Evolutionary conservation across 345 rosid genomes (phyloP).

Genomic region (Rhodomyrtus tomentosa): DNA sequence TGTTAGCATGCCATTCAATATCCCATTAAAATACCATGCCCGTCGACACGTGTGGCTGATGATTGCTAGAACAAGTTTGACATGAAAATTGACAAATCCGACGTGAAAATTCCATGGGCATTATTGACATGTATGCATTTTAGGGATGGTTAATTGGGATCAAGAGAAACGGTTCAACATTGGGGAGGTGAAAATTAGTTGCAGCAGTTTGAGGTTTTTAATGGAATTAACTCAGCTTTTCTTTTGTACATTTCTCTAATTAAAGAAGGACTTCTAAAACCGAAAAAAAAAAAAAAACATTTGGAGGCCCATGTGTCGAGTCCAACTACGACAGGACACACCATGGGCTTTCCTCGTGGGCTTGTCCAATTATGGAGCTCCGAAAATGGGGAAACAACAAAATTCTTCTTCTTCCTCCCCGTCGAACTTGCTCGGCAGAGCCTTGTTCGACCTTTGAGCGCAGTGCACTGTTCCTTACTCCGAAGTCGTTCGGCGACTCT

Average conservation of each 20-base stretch:
- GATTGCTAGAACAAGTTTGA: neutral
- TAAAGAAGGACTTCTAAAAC: neutral
- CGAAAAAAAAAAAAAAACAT: neutral
- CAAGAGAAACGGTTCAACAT: neutral
- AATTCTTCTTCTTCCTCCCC: neutral
- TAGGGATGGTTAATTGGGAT: neutral
- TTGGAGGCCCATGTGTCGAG: neutral
- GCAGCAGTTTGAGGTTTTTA: neutral
- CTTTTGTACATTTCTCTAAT: neutral
- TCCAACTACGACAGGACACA: neutral
- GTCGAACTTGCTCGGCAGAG: neutral
- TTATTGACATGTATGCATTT: accelerated
- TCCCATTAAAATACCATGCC: neutral
- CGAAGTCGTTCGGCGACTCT: neutral
- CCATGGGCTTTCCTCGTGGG: neutral
- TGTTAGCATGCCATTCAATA: neutral
- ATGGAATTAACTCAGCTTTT: neutral
- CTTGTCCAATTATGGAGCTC: neutral
- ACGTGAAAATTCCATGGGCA: accelerated
- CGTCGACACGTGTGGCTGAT: neutral
- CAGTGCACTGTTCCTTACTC: neutral
- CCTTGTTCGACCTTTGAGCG: neutral
- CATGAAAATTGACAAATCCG: accelerated
- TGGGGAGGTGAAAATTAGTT: neutral
- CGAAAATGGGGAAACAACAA: neutral